Base-by-base conservation (phyloP, 306 rosid genomes). In the Pterocarpus santalinus region DNA sequence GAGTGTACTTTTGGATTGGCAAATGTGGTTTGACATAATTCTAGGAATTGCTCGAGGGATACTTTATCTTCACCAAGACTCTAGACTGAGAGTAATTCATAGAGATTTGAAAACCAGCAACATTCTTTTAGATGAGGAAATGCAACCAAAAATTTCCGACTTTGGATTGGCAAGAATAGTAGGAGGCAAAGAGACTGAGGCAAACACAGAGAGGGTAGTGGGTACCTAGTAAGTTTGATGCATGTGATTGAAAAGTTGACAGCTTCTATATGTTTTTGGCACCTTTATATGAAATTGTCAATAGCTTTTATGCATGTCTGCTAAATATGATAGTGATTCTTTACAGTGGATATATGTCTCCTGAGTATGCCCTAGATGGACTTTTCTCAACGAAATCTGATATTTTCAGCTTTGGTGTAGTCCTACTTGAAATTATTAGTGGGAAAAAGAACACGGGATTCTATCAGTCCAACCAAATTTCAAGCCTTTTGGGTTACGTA, bases 341-440 rank as follows among this genome's bases (percentile, higher is more conserved):
- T 2, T 70, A 34, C 72, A 86, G 90, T 9, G 88, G 88, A 6
- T 55, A 55, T 43, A 88, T 86, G 81, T 72, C 88, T 38, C 88
- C 85, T 0, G 82, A 86, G 10, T 84, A 84, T 2, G 84, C 85
- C 8, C 28, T 81, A 5, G 75, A 84, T 0, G 90, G 86, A 68
- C 9, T 60, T 33, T 88, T 88, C 78, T 88, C 90, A 2, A 68
- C 76, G 15, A 88, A 88, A 56, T 86, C 83, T 1, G 89, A 86
- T 15, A 79, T 84, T 3, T 86, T 78, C 60, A 86, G 89, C 58
- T 88, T 86, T n/a, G 89, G 90, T 4, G 86, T 88, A 6, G 88
- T 90, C 16, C 22, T 88, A 0, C 83, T 90, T 5, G 91, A 90
- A 64, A 88, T 90, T 53, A 71, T 88, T 0, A 77, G 91, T 1